Percentiles rank a stretch among this genome's conserved stretches.
Conservation (phyloP, 2,329 filamentous ascomycete species). For the Xylaria sp. region DNA sequence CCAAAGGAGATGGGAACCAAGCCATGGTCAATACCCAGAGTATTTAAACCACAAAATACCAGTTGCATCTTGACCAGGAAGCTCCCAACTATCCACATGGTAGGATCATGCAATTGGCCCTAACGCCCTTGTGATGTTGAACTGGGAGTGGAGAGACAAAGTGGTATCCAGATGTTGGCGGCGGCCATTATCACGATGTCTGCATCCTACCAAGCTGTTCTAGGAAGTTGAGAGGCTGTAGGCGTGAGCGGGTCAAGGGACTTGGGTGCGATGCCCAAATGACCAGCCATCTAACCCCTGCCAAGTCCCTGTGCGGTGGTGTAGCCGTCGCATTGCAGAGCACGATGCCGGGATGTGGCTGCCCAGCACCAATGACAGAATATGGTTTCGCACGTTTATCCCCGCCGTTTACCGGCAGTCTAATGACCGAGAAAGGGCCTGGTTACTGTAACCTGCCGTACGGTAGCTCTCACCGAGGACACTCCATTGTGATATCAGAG, state of each 20-base stretch:
- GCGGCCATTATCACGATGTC: slow-evolving; percentile 21
- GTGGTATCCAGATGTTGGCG: slow-evolving; percentile 10
- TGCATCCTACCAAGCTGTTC: slow-evolving; percentile 21
- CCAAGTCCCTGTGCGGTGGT: slow-evolving; percentile 10
- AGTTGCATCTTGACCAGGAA: neutral
- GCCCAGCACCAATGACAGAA: slow-evolving; percentile 13
- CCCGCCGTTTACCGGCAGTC: neutral
- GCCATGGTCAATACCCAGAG: neutral
- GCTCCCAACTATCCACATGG: slow-evolving; percentile 17
- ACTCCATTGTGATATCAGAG: too few relatives aligned
- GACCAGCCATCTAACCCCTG: slow-evolving; percentile 20
- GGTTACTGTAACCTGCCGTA: too few relatives aligned
- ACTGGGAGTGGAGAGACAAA: slow-evolving; percentile 23
- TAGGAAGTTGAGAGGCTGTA: slow-evolving; percentile 20
- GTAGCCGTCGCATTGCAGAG: slow-evolving; percentile 9
- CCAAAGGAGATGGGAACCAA: neutral
- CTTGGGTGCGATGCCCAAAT: slow-evolving; percentile 18
- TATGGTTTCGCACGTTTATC: slow-evolving; percentile 13
- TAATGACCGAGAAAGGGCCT: neutral
- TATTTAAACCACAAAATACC: slow-evolving; percentile 16
- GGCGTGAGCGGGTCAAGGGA: slow-evolving; percentile 25
- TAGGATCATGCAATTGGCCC: slow-evolving; percentile 4
- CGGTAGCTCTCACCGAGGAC: too few relatives aligned
- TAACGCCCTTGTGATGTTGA: slow-evolving; percentile 19
- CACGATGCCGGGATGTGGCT: neutral